phyloP scores from a whole-genome alignment of 352 stramenopile species.

The Phytophthora brassicae region DNA sequence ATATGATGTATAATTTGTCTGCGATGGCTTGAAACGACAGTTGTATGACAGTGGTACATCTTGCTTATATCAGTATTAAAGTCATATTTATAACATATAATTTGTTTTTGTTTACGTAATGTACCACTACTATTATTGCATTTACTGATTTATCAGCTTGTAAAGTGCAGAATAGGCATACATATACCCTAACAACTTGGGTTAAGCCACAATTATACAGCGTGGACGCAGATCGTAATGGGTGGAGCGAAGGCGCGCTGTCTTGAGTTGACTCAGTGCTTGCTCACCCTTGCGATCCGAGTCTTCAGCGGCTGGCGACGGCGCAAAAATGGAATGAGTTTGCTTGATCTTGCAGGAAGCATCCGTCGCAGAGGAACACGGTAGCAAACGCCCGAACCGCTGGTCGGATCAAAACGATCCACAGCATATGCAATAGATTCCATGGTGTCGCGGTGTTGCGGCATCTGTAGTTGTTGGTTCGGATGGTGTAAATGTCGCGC shows the following conservation, averaged over 20 bases:
- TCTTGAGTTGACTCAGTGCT: not conserved
- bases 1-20: no score
- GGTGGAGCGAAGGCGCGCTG: no score
- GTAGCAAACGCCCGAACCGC: constrained; percentile 5
- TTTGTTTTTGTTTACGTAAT: no score
- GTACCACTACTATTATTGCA: not conserved
- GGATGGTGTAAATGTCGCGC: not conserved
- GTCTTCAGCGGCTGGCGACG: not conserved
- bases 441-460: not conserved
- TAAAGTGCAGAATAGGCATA: not conserved
- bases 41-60: not conserved
- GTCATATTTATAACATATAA: not conserved
- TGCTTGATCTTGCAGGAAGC: not conserved
- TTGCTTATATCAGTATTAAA: not conserved
- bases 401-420: not conserved
- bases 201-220: no score
- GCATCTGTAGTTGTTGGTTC: not conserved
- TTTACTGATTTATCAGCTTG: not conserved
- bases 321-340: not conserved
- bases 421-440: not conserved
- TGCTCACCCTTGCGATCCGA: not conserved
- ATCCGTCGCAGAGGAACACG: constrained; percentile 6
- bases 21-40: no score
- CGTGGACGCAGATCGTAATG: no score
- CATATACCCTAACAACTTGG: no score